A percentile compares a stretch with the other conserved stretches of the same genome.
phyloP scores from a whole-genome alignment of 495 filamentous ascomycete species.

The Apodospora peruviana region DNA sequence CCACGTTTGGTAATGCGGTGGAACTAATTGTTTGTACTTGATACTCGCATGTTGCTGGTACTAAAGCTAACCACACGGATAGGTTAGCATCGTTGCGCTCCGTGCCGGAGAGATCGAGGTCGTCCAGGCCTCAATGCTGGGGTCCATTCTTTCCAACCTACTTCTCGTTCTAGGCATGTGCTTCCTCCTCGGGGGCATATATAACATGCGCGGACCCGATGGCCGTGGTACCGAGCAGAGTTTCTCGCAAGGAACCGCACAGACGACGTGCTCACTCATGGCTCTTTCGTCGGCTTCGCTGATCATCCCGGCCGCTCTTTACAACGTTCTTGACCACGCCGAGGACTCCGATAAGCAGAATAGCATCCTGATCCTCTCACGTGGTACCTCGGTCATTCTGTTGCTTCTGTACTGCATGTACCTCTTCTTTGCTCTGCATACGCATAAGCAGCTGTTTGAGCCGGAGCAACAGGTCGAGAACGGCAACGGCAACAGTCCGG shows the following conservation, averaged over 20 bases:
- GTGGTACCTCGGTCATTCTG: slow-evolving; percentile 84
- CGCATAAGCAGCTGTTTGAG: slow-evolving; percentile 78
- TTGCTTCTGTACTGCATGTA: slow-evolving; percentile 85
- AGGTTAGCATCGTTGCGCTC: slow-evolving; percentile 94
- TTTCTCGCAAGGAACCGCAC: slow-evolving; percentile 85
- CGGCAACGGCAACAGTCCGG: slow-evolving; percentile 22
- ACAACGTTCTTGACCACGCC: slow-evolving; percentile 36
- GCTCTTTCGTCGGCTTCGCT: slow-evolving; percentile 83
- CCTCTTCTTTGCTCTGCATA: slow-evolving; percentile 82
- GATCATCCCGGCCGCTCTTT: slow-evolving; percentile 81
- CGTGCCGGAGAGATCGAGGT: slow-evolving; percentile 83
- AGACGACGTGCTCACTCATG: slow-evolving; percentile 96
- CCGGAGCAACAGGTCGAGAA: slow-evolving; percentile 37
- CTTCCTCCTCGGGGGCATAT: slow-evolving; percentile 83
- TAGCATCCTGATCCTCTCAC: slow-evolving; percentile 79
- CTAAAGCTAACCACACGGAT: slow-evolving; percentile 15
- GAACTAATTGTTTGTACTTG: slow-evolving; percentile 77
- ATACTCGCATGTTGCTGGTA: slow-evolving; percentile 7
- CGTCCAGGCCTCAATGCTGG: slow-evolving; percentile 96
- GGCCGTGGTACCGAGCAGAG: slow-evolving; percentile 54
- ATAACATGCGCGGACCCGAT: slow-evolving; percentile 39
- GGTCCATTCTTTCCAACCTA: slow-evolving; percentile 93
- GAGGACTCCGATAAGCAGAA: slow-evolving; percentile 39
- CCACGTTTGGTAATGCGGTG: slow-evolving; percentile 97
- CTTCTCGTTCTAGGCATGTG: slow-evolving; percentile 94